Percentiles rank a stretch among this genome's conserved stretches.
Evolutionary conservation across 495 filamentous ascomycete species (phyloP).

Genomic region (Penicillium lividum): DNA sequence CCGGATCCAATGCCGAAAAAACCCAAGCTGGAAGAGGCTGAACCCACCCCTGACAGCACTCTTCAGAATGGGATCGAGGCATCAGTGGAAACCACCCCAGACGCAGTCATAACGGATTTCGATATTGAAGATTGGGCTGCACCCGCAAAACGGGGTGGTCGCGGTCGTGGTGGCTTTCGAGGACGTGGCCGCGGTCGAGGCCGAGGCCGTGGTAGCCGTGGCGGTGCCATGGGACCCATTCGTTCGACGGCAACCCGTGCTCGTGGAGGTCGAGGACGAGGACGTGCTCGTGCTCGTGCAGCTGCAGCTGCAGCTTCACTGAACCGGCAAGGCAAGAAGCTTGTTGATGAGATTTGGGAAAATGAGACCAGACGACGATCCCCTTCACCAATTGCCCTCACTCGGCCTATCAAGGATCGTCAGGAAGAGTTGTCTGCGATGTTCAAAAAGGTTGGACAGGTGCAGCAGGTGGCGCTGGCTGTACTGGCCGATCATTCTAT

Average conservation of each 20-base stretch:
- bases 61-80: constrained; percentile 24
- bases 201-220: constrained; percentile 39
- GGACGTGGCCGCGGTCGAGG: constrained; percentile 34
- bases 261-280: constrained; percentile 30
- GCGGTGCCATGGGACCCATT: constrained; percentile 22
- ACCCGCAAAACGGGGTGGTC: constrained; percentile 29
- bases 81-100: constrained; percentile 17
- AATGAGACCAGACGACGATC: constrained; percentile 33
- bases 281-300: constrained; percentile 24
- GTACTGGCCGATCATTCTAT: constrained; percentile 43
- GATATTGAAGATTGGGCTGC: neutral
- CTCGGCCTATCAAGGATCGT: constrained; percentile 40
- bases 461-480: constrained; percentile 40
- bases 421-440: constrained; percentile 43
- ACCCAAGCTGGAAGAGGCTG: constrained; percentile 33
- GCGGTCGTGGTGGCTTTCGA: constrained; percentile 32
- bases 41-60: constrained; percentile 17
- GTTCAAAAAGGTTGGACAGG: constrained; percentile 46
- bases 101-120: neutral
- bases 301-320: neutral
- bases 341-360: constrained; percentile 38
- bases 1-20: constrained; percentile 28
- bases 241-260: constrained; percentile 22
- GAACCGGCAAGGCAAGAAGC: constrained; percentile 22
- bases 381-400: constrained; percentile 36